Evolutionary conservation across 1,284 basidiomycete species (phyloP).

Genomic region (Puccinia polysora): DNA sequence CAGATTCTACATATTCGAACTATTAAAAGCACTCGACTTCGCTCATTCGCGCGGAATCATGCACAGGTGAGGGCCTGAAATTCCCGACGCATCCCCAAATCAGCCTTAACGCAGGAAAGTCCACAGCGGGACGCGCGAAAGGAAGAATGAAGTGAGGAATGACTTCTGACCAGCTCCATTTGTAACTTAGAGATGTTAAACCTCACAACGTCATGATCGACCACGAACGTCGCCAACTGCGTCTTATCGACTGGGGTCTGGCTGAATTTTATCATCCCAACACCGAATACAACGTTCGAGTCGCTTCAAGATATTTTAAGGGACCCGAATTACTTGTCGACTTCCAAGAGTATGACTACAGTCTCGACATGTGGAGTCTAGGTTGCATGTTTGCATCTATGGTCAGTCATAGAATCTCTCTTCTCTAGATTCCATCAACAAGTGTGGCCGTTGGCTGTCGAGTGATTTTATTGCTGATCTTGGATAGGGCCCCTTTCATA

Average conservation of each 20-base stretch:
- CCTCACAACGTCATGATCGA: slow-evolving; percentile 99
- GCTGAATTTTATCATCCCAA: slow-evolving; percentile 98
- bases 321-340: slow-evolving; percentile 95
- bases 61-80: slow-evolving; percentile 10
- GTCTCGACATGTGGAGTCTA: slow-evolving; percentile 89
- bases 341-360: slow-evolving; percentile 78
- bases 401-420: slow-evolving; percentile 58
- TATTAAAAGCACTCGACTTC: slow-evolving; percentile 68
- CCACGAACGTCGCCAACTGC: slow-evolving; percentile 85
- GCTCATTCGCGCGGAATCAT: slow-evolving; percentile 40
- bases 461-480: background rate
- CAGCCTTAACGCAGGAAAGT: too few relatives aligned
- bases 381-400: slow-evolving; percentile 99
- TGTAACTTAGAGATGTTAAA: slow-evolving; percentile 74
- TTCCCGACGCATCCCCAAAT: background rate
- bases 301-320: slow-evolving; percentile 96
- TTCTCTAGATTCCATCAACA: background rate
- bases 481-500: slow-evolving; percentile 14
- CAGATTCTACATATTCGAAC: slow-evolving; percentile 91
- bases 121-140: too few relatives aligned
- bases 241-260: slow-evolving; percentile 97
- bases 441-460: too few relatives aligned
- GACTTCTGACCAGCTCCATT: slow-evolving; percentile 61
- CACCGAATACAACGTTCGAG: slow-evolving; percentile 96
- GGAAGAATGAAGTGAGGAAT: slow-evolving; percentile 63